Evolutionary conservation across 768 basidiomycete genomes (phyloP), one percentile per base, ranked within the genome.

Genomic region (Mycena leptocephala): DNA sequence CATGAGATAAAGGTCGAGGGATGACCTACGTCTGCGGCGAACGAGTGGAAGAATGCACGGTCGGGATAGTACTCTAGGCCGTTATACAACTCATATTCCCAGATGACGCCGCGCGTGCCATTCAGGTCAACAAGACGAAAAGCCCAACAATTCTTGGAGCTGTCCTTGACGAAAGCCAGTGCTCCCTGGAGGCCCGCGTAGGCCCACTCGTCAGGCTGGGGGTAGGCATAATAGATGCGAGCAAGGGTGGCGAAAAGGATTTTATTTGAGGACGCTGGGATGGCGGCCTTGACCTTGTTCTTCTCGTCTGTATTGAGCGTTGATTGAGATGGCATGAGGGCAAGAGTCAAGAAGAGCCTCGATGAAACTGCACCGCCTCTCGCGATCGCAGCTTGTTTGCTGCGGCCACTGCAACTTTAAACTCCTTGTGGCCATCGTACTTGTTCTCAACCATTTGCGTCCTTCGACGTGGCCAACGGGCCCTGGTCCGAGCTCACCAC

Each of bases 41-140:
- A 99, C 1, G 96, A 93, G 86, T 98, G 96, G 81, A 99, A 98
- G 90, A 94, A 97, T 2, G 94, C 90, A 75, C 97, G 88, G 82
- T 99, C 98, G 80, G 94, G 90, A 81, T 91, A 87, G 82, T 96
- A 96, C 71, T 95, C 92, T 77, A 98, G 91, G 37, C 92, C 93
- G 30, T 94, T 89, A 79, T 97, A 98, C 6, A 99, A 85, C 83
- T 98, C 97, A 78, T 98, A 96, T 72, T 96, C 93, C 98, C 98
- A 99, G 53, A 97, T 92, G 26, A 97, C 91, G 6, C 96, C 97
- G 68, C 96, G 86, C 5, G 95, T 96, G 24, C 96, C 95, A 78
- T 89, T 85, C 22, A 98, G 81, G 84, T 99, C 98, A 3, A 99
- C 95, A 65, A 99, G 87, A 83, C 92, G 92, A 81, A 98, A 92